Evolutionary conservation across 2,329 filamentous ascomycete genomes (phyloP), one percentile per base, ranked within the genome.

Genomic region (Aspergillus calidoustus): DNA sequence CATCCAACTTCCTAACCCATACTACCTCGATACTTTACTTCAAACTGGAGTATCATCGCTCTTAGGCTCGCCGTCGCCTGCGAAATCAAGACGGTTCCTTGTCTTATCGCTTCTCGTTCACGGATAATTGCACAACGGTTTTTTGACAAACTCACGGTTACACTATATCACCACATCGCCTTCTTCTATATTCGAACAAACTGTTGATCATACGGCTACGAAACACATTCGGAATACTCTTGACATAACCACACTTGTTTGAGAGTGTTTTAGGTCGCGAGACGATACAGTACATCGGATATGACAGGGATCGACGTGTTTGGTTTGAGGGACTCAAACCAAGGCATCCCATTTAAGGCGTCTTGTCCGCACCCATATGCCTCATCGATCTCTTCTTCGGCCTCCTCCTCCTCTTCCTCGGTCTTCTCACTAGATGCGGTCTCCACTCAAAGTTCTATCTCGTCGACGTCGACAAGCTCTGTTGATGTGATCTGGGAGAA

Each of bases 351-450:
- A 67, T 70, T 73, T 59, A 71, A 72, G 77, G 76, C 71, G 65
- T 70, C 72, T 58, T 71, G 74, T 68, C 72, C 74, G 72, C 79
- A 82, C 72, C 85, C 88, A 67, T 93, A 92, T 78, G 86, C 86
- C 74, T 86, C 87, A 62, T 89, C 89, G 47, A 80, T 92, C 82
- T 87, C 89, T 72, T 89, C 89, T 60, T 91, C 90, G 69, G 87
- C 90, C 61, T 92, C 91, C 31, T 90, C 90, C 59, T 93, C 91
- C 22, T 86, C 89, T 61, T 86, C 88, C 59, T 95, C 91, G 38
- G 84, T 92, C 70, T 95, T 92, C 83, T 95, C 92, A 67, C 84
- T 90, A 72, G 85, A 86, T 72, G 76, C 77, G 46, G 73, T 83
- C 54, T 89, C 87, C 59, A 88, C 87, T 22, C 89, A 92, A 78